Conservation (phyloP, 805 yeast genomes). For the Dipodascus albidus region DNA sequence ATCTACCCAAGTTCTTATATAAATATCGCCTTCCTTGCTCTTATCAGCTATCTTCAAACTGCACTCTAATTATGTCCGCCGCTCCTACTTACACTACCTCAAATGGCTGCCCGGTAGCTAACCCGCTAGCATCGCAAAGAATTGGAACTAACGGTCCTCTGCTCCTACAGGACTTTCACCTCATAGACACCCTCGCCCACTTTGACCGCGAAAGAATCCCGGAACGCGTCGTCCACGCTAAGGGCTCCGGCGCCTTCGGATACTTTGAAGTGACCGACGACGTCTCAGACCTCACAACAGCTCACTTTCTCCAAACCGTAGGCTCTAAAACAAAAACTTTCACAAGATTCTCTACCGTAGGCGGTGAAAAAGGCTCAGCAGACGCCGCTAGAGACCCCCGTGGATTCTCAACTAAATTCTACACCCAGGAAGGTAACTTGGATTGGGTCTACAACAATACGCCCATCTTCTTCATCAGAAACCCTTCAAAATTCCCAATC, state of each 20-base stretch:
- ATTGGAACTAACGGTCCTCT: conserved; percentile 48
- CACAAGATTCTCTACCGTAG: conserved; percentile 53
- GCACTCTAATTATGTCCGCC: background rate
- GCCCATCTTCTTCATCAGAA: conserved; percentile 54
- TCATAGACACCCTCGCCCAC: conserved; percentile 45
- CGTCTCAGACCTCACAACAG: conserved; percentile 36
- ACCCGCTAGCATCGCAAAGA: conserved; percentile 44
- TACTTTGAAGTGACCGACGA: conserved; percentile 49
- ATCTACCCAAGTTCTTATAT: too few relatives aligned
- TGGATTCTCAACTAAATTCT: conserved; percentile 54
- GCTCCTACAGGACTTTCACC: conserved; percentile 45
- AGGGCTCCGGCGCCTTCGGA: conserved; percentile 55
- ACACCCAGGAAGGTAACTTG: conserved; percentile 56
- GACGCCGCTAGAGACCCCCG: conserved; percentile 62
- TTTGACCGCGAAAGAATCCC: conserved; percentile 57
- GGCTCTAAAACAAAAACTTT: conserved; percentile 72
- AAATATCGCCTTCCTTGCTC: too few relatives aligned
- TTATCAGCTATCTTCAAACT: too few relatives aligned
- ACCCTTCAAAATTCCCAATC: conserved; percentile 52
- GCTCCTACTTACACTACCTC: conserved; percentile 32
- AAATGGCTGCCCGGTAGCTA: conserved; percentile 43
- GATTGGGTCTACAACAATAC: conserved; percentile 71
- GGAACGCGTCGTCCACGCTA: conserved; percentile 58
- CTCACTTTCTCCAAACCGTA: conserved; percentile 48
- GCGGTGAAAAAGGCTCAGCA: conserved; percentile 57